Base-by-base conservation (phyloP, 495 filamentous ascomycete genomes). In the Amniculicola lignicola region DNA sequence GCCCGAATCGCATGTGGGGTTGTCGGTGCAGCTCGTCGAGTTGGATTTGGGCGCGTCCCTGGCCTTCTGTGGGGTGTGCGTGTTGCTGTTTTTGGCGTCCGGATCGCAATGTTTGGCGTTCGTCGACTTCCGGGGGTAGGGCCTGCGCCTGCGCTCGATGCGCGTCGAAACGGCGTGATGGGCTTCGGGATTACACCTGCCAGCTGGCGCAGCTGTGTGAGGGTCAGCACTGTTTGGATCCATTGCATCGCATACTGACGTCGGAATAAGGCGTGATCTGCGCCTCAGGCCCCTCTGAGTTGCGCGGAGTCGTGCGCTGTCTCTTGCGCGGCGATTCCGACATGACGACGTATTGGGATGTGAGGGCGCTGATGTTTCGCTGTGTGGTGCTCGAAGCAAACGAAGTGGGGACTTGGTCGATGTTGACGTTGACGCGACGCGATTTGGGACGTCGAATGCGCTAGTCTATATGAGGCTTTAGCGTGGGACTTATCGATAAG, bases 1-100 rank as follows among this genome's bases (percentile, higher is more conserved):
- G 86, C 82, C 43, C 84, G 81, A 46, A 85, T 78, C 22, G 82
- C 85, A 73, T 90, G 83, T 0, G 88, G 87, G 6, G 88, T 93
- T 23, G 80, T 73, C 11, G 79, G 81, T 33, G 77, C 75, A 22
- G 63, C 67, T 48, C 67, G 63, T 22, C 62, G 69, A 18, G 54
- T 65, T n/a, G 70, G 67, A 11, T 54, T 54, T 11, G 49, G 65
- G 39, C 65, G 59, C 31, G 53, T 55, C 23, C 54, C 54, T 39
- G 48, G 63, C 22, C 46, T 63, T 56, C 40, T 53, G 36, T 46
- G 61, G 16, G 55, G 55, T 21, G 49, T 59, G 38, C 56, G 54
- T 9, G 73, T 67, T 55, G 62, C 66, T 9, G 48, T 57, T 28
- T 54, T 59, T 7, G 63, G 63, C 0, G 63, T 65, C 18, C 54